Base-by-base conservation (phyloP, 768 basidiomycete species). In the Suillus hirtellus region DNA sequence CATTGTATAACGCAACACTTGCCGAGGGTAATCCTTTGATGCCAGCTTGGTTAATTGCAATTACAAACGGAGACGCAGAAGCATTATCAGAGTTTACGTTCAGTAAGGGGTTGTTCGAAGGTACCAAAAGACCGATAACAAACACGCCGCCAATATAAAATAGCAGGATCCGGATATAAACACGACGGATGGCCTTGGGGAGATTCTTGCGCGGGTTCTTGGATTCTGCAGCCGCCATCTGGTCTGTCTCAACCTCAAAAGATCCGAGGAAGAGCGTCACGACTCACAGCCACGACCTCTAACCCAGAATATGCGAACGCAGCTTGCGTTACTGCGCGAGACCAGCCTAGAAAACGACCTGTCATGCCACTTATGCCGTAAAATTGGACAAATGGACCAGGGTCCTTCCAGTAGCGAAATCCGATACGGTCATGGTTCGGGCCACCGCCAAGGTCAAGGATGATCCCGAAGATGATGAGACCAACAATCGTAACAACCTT, bases 241-340 rank as follows among this genome's bases (percentile, higher is more conserved):
- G 27, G 2, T 3, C 14, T 6, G 42, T 17, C 3, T n/a, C 8
- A 50, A 55, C 65, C 44, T 65, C 46, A 47, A 17, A 5, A n/a
- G 8, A 47, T 60, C 17, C 40, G 46, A 15, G 35, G 50, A 17
- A 52, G 11, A 19, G 14, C 31, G 6, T 9, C 4, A 60, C 0
- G 4, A 71, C 73, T 66, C 62, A 80, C 78, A 53, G 80, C 81
- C 24, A 81, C 81, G 44, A 76, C 74, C 69, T 88, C 87, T 0
- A 86, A 85, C 14, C 87, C 87, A 35, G 83, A 78, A 71, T 79
- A 87, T 14, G 84, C 80, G 75, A 87, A 88, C 4, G 82, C 84
- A 15, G 87, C 88, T 67, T 86, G 84, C 10, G 79, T 81, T 60
- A 84, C 78, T 54, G 85, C 85, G 2, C 83, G 78, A 76, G 81